Conservation (phyloP, 805 yeast species). For the Brettanomyces nanus region DNA sequence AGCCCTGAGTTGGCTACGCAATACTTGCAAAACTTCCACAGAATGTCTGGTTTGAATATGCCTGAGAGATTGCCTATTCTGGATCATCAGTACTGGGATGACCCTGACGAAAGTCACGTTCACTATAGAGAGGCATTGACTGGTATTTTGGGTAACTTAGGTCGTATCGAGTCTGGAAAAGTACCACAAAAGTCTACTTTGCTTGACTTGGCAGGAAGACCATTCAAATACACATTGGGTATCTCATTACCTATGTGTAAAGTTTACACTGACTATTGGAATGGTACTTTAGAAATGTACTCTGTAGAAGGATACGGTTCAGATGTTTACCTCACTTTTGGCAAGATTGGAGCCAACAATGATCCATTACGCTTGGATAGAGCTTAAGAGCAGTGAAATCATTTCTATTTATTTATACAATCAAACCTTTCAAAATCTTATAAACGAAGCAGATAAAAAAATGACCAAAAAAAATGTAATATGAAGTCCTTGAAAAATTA, state of each 20-base stretch:
- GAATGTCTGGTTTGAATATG: conserved; percentile 53
- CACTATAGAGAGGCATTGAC: conserved; percentile 5
- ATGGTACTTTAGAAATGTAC: conserved; percentile 76
- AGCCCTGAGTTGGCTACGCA: conserved; percentile 49
- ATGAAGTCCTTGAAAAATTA: too few relatives aligned
- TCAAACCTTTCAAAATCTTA: background rate
- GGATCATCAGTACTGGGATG: conserved; percentile 10
- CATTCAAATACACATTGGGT: conserved; percentile 70
- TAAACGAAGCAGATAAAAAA: too few relatives aligned
- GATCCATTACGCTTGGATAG: conserved; percentile 63
- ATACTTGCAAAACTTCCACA: conserved; percentile 59
- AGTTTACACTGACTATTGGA: conserved; percentile 95
- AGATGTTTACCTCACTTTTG: conserved; percentile 73
- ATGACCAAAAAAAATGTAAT: too few relatives aligned
- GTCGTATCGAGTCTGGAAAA: conserved; percentile 23
- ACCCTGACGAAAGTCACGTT: conserved; percentile 1
- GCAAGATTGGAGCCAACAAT: conserved; percentile 65
- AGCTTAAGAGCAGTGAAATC: conserved; percentile 33
- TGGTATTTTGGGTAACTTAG: conserved; percentile 24
- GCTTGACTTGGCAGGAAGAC: conserved; percentile 57
- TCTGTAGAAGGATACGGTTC: conserved; percentile 89
- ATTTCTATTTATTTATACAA: background rate
- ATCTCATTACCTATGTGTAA: conserved; percentile 89
- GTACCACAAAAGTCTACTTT: conserved; percentile 41
- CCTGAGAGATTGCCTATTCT: conserved; percentile 20